A percentile compares a stretch with the other conserved stretches of the same genome.
These are phyloP conservation scores for Sclerotinia subarctica DNA, from an alignment of 2,329 filamentous ascomycete species.

Conservation along the genomic window DNA sequence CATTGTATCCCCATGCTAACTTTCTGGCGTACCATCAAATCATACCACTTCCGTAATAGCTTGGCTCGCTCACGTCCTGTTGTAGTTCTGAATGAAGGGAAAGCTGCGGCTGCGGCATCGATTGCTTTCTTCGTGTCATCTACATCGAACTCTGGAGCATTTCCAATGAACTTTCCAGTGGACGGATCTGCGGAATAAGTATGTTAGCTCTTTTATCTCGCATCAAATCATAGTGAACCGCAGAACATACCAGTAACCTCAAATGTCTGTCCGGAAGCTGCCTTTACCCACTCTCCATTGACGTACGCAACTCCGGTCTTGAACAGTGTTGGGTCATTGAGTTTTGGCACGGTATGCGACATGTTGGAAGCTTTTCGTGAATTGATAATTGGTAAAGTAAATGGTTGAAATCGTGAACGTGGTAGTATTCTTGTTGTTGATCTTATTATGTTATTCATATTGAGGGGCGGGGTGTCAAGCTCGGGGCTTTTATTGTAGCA, in stretches of 20 bases:
- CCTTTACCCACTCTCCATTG: conserved; percentile 87
- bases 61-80: conserved; percentile 73
- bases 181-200: conserved; percentile 77
- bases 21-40: conserved; percentile 57
- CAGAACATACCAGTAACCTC: conserved; percentile 63
- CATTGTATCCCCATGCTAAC: neutral
- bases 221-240: neutral
- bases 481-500: conserved; percentile 9
- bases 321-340: conserved; percentile 76
- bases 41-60: conserved; percentile 76
- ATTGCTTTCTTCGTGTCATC: conserved; percentile 80
- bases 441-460: conserved; percentile 33
- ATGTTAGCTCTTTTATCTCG: conserved; percentile 41
- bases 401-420: conserved; percentile 32
- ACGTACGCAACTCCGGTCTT: conserved; percentile 80
- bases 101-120: conserved; percentile 73
- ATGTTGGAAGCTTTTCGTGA: conserved; percentile 31
- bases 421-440: conserved; percentile 28
- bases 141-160: conserved; percentile 77
- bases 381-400: conserved; percentile 29
- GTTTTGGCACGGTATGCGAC: conserved; percentile 47
- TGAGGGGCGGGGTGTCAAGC: conserved; percentile 14
- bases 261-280: conserved; percentile 87
- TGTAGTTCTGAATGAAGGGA: conserved; percentile 65
- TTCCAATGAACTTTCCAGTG: conserved; percentile 76